Percentiles rank a stretch among this genome's conserved stretches.
These are phyloP conservation scores for Opeltia flavorubescens DNA, from an alignment of 495 filamentous ascomycete genomes.

Conservation along the genomic window DNA sequence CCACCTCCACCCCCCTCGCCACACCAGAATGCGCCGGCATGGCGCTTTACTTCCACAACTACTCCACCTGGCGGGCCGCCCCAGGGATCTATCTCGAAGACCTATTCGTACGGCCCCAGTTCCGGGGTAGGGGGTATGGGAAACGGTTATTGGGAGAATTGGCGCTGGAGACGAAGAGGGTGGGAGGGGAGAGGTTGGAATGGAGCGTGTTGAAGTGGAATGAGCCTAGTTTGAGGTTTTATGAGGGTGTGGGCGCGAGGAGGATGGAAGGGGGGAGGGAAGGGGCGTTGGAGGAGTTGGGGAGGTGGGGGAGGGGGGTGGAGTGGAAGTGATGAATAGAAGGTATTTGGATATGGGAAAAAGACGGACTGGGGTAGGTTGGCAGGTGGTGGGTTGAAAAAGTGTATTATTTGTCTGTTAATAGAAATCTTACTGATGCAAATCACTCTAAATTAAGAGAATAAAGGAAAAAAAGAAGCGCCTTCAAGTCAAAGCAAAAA, in stretches of 20 bases:
- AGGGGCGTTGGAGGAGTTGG: conserved; percentile 60
- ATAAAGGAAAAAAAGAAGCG: too few relatives aligned
- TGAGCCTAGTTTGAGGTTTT: conserved; percentile 77
- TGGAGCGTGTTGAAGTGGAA: conserved; percentile 93
- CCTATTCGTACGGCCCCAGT: conserved; percentile 60
- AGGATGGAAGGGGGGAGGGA: conserved; percentile 77
- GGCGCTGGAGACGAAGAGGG: conserved; percentile 53
- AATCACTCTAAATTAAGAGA: too few relatives aligned
- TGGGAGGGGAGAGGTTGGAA: conserved; percentile 65
- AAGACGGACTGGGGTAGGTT: too few relatives aligned
- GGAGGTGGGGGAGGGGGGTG: conserved; percentile 1
- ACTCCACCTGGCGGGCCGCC: conserved; percentile 70
- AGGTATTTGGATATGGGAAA: too few relatives aligned
- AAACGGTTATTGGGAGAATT: conserved; percentile 58
- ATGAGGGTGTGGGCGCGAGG: conserved; percentile 63
- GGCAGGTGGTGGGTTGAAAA: neutral
- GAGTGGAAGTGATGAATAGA: neutral
- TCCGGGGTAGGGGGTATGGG: conserved; percentile 66
- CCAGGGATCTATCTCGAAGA: conserved; percentile 94
- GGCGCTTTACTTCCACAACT: conserved; percentile 59
- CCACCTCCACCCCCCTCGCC: conserved; percentile 16
- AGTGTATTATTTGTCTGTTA: neutral
- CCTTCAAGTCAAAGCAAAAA: too few relatives aligned
- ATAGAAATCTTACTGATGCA: too few relatives aligned
- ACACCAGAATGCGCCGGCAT: conserved; percentile 35